Percentiles rank a stretch among this genome's conserved stretches.
phyloP scores from a whole-genome alignment of 495 filamentous ascomycete species.

The Pyronema omphalodes region DNA sequence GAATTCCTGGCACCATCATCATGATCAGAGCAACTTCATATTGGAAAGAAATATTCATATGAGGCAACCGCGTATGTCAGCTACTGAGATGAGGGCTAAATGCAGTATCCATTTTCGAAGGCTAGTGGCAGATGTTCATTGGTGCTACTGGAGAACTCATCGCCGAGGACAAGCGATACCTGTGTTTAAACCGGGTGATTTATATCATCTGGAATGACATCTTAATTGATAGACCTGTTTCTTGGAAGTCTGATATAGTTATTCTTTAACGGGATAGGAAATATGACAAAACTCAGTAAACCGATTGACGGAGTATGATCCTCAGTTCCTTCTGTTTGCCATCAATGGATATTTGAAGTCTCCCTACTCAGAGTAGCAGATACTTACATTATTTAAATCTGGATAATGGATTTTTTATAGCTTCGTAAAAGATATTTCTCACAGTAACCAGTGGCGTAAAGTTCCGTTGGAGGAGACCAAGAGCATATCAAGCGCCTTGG shows the following conservation, averaged over 20 bases:
- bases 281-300: no score
- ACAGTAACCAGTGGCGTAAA: slow-evolving; percentile 4
- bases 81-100: background rate
- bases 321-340: background rate
- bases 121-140: background rate
- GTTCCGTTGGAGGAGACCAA: background rate
- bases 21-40: slow-evolving; percentile 28
- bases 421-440: slow-evolving; percentile 4
- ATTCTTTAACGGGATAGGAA: no score
- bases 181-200: background rate
- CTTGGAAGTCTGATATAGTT: no score
- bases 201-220: background rate
- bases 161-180: background rate
- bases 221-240: no score
- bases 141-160: background rate
- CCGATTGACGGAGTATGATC: no score
- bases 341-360: background rate
- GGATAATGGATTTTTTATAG: slow-evolving; percentile 2
- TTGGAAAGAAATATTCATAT: slow-evolving; percentile 25
- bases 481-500: background rate
- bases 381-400: slow-evolving; percentile 1
- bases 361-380: background rate
- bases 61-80: background rate
- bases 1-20: slow-evolving; percentile 9
- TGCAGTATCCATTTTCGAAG: background rate